A percentile compares a stretch with the other conserved stretches of the same genome.
Evolutionary conservation across 192 early-diverging fungal species (phyloP).

Genomic region (Backusella luteola): DNA sequence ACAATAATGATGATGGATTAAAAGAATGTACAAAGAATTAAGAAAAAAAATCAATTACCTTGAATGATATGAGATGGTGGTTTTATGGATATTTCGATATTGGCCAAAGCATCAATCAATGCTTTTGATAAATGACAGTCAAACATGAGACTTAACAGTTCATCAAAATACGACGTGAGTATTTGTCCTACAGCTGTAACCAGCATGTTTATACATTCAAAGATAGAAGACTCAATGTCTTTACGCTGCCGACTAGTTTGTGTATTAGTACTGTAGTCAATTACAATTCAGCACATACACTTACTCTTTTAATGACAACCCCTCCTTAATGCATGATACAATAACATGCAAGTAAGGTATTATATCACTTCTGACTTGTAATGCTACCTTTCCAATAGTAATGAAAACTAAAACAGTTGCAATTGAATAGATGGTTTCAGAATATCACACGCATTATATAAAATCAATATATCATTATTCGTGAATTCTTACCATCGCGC

Average conservation of each 20-base stretch:
- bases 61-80: slow-evolving; percentile 81
- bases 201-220: slow-evolving; percentile 86
- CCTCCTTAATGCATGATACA: slow-evolving; percentile 72
- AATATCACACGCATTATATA: neutral
- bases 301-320: slow-evolving; percentile 68
- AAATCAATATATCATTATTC: neutral
- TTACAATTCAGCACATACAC: neutral
- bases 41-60: slow-evolving; percentile 44
- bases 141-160: slow-evolving; percentile 90
- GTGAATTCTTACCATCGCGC: slow-evolving; percentile 28
- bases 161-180: slow-evolving; percentile 82
- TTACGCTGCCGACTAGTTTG: slow-evolving; percentile 43
- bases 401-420: slow-evolving; percentile 57
- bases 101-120: slow-evolving; percentile 72
- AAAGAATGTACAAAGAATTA: neutral
- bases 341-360: slow-evolving; percentile 77
- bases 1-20: neutral
- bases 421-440: neutral
- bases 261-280: neutral
- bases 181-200: slow-evolving; percentile 86
- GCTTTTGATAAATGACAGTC: slow-evolving; percentile 78
- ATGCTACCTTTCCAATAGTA: slow-evolving; percentile 83
- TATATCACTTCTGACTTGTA: slow-evolving; percentile 75
- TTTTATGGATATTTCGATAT: slow-evolving; percentile 78
- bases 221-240: slow-evolving; percentile 63